phyloP scores from a whole-genome alignment of 805 yeast species.

The Barnettozyma sucrosica region DNA sequence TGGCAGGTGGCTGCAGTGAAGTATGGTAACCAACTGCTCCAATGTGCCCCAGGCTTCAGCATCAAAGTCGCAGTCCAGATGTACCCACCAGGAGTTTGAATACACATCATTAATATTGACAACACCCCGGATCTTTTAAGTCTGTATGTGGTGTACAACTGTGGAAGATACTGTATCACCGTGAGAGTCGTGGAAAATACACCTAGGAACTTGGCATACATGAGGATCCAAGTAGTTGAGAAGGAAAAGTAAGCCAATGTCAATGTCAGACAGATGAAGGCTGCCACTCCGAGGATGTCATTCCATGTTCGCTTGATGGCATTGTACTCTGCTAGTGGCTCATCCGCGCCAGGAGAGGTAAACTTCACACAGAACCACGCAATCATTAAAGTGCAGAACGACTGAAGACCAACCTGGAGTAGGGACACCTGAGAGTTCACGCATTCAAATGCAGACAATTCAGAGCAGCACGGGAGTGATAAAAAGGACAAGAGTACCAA shows the following conservation, averaged over 20 bases:
- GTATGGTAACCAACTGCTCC: constrained; percentile 86
- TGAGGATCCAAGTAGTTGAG: constrained; percentile 18
- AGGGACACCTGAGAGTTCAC: constrained; percentile 60
- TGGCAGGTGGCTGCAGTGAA: constrained; percentile 68
- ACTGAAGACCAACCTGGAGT: constrained; percentile 60
- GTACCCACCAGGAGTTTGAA: constrained; percentile 88
- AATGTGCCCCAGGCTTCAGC: constrained; percentile 66
- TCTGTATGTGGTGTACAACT: constrained; percentile 59
- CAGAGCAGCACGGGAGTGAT: constrained; percentile 57
- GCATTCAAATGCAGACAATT: constrained; percentile 49
- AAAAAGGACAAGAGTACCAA: constrained; percentile 54
- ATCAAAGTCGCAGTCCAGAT: constrained; percentile 71
- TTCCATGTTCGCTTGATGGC: constrained; percentile 37
- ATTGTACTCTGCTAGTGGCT: constrained; percentile 32
- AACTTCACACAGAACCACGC: constrained; percentile 46
- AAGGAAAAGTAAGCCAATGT: constrained; percentile 27
- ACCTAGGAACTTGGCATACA: constrained; percentile 58
- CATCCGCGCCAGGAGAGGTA: constrained; percentile 41
- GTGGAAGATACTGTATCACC: constrained; percentile 73
- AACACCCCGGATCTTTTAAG: constrained; percentile 77
- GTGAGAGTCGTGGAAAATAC: constrained; percentile 58
- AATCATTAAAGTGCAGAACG: constrained; percentile 52
- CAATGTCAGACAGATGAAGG: constrained; percentile 28
- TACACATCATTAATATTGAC: constrained; percentile 72
- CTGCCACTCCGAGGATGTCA: constrained; percentile 34